Percentiles rank a stretch among this genome's conserved stretches.
Conservation (phyloP, 441 rosid genomes). For the Capsella rubella region DNA sequence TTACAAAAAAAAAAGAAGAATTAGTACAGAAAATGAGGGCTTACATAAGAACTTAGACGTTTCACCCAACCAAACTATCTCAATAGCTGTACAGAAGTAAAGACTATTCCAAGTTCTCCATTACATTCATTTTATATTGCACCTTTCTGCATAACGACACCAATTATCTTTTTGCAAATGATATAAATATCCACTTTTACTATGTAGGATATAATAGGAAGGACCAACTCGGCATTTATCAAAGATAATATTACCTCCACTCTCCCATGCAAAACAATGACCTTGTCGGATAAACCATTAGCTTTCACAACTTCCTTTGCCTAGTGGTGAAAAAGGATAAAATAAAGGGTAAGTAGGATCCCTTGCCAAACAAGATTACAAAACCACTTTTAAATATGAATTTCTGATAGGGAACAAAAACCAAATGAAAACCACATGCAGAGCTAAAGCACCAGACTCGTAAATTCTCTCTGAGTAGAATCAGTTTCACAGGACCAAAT, state of each 20-base stretch:
- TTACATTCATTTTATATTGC: constrained; percentile 14
- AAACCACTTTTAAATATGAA: constrained; percentile 15
- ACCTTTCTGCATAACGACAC: constrained; percentile 4
- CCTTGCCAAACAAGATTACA: constrained; percentile 15
- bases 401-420: constrained; percentile 8
- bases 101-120: constrained; percentile 9
- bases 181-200: constrained; percentile 19
- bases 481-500: constrained; percentile 7
- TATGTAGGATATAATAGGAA: constrained; percentile 5
- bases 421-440: constrained; percentile 15
- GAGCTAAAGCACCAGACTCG: constrained; percentile 23
- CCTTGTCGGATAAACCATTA: constrained; percentile 77
- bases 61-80: constrained; percentile 28
- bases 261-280: constrained; percentile 91
- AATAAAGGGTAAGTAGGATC: constrained; percentile 6
- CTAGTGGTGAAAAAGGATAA: constrained; percentile 49
- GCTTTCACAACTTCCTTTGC: constrained; percentile 98
- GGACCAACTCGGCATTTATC: constrained; percentile 17
- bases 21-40: constrained; percentile 14
- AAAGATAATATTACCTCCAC: constrained; percentile 72
- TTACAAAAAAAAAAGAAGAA: constrained; percentile 30
- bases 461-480: neutral
- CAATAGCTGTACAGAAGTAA: constrained; percentile 2
- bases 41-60: constrained; percentile 14
- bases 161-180: constrained; percentile 15